Conservation (phyloP, 179 eudicot species). For the Dionaea muscipula region DNA sequence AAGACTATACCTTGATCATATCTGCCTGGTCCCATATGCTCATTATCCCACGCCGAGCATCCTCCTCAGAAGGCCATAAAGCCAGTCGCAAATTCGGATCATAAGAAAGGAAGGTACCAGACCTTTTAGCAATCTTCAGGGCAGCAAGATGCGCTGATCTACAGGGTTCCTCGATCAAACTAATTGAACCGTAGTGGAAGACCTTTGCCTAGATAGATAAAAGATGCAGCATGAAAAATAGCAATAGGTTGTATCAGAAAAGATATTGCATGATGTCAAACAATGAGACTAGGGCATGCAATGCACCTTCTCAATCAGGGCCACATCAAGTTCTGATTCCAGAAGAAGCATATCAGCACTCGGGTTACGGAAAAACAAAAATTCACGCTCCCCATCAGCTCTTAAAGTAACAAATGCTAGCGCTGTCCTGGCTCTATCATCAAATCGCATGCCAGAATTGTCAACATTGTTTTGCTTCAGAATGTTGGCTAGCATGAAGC, state of each 20-base stretch:
- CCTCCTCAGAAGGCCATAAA: conserved; percentile 62
- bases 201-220: conserved; percentile 37
- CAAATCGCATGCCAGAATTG: conserved; percentile 39
- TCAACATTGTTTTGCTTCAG: conserved; percentile 42
- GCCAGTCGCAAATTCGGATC: conserved; percentile 61
- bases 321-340: conserved; percentile 31
- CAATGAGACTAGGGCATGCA: too few relatives aligned
- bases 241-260: background rate
- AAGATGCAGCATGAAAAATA: background rate
- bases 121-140: conserved; percentile 41
- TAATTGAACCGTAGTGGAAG: conserved; percentile 66
- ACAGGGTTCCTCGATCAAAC: conserved; percentile 63
- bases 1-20: conserved; percentile 36
- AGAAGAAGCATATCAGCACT: conserved; percentile 55
- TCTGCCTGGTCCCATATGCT: conserved; percentile 69
- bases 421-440: conserved; percentile 41
- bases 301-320: conserved; percentile 30
- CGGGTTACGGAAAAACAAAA: conserved; percentile 47
- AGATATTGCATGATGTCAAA: background rate
- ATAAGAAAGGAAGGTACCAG: conserved; percentile 52
- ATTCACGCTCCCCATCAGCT: conserved; percentile 52
- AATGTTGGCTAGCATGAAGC: conserved; percentile 43
- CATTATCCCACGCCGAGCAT: conserved; percentile 56
- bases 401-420: conserved; percentile 40
- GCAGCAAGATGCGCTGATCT: conserved; percentile 65